Evolutionary conservation across 2,329 filamentous ascomycete genomes (phyloP).

Genomic region (Zopfia rhizophila): DNA sequence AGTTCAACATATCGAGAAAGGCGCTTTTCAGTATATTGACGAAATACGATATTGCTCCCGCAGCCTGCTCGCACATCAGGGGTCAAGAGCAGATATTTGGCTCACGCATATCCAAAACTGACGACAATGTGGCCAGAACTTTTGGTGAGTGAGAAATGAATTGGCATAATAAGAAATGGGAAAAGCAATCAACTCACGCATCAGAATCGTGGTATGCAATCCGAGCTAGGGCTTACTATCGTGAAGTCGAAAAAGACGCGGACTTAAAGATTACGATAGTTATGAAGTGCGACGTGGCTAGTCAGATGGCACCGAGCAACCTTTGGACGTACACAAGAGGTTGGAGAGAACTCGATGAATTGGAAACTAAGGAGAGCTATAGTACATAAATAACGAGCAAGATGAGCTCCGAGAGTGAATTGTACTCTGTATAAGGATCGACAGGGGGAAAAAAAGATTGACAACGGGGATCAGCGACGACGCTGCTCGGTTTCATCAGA

Average conservation of each 20-base stretch:
- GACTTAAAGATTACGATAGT: slow-evolving; percentile 20
- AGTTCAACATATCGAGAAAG: slow-evolving; percentile 17
- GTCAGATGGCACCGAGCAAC: too few species aligned
- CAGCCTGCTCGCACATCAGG: slow-evolving; percentile 17
- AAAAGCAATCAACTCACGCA: too few species aligned
- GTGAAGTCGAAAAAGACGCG: slow-evolving; percentile 16
- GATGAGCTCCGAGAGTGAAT: too few species aligned
- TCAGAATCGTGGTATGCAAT: slow-evolving; percentile 22
- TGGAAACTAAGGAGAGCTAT: too few species aligned
- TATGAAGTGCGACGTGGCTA: slow-evolving; percentile 14
- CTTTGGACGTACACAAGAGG: too few species aligned
- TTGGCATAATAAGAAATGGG: too few species aligned
- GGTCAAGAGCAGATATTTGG: slow-evolving; percentile 25
- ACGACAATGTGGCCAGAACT: slow-evolving; percentile 3
- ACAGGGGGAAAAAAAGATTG: too few species aligned
- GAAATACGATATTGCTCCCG: slow-evolving; percentile 19
- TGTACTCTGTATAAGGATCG: too few species aligned
- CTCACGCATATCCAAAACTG: slow-evolving; percentile 10
- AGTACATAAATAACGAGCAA: too few species aligned
- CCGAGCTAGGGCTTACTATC: slow-evolving; percentile 17
- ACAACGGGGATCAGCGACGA: too few species aligned
- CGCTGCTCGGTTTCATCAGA: too few species aligned
- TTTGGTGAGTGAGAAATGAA: slow-evolving; percentile 9
- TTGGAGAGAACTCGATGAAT: too few species aligned
- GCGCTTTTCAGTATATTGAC: slow-evolving; percentile 13